Conservation (phyloP, 176 grass and related monocot species). For the Rhynchospora pubera region DNA sequence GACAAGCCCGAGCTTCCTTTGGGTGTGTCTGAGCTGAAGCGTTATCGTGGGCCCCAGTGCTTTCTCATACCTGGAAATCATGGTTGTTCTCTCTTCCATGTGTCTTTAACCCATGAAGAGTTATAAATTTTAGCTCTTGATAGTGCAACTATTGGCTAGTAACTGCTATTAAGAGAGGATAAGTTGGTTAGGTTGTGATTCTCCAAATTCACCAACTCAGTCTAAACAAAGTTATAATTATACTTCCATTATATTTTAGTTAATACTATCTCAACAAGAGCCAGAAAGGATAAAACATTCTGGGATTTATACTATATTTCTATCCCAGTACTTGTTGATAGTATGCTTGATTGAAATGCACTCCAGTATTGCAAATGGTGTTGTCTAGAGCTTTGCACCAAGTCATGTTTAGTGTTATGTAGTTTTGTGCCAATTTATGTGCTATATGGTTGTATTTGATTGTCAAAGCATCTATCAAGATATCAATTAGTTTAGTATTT, state of each 20-base stretch:
- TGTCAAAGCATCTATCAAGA: background rate
- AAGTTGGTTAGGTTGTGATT: background rate
- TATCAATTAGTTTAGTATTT: background rate
- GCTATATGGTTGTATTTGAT: background rate
- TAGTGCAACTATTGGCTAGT: background rate
- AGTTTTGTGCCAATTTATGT: background rate
- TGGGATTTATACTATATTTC: background rate
- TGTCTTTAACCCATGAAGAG: background rate
- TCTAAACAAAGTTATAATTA: background rate
- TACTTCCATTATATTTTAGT: background rate
- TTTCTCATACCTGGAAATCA: slow-evolving; percentile 98
- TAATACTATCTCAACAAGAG: background rate
- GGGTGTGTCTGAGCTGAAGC: slow-evolving; percentile 60
- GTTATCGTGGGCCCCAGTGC: slow-evolving; percentile 80
- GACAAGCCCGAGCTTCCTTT: slow-evolving; percentile 91
- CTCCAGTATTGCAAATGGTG: background rate
- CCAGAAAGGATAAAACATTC: background rate
- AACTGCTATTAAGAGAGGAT: background rate
- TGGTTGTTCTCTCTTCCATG: slow-evolving; percentile 37
- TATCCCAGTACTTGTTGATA: background rate
- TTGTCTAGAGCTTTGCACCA: background rate
- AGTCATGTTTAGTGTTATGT: background rate
- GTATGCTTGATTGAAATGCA: background rate
- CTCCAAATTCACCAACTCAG: background rate
- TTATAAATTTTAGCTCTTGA: background rate